These are phyloP conservation scores for Xylariaceae sp. DNA, from an alignment of 2,329 filamentous ascomycete genomes.

Conservation along the genomic window DNA sequence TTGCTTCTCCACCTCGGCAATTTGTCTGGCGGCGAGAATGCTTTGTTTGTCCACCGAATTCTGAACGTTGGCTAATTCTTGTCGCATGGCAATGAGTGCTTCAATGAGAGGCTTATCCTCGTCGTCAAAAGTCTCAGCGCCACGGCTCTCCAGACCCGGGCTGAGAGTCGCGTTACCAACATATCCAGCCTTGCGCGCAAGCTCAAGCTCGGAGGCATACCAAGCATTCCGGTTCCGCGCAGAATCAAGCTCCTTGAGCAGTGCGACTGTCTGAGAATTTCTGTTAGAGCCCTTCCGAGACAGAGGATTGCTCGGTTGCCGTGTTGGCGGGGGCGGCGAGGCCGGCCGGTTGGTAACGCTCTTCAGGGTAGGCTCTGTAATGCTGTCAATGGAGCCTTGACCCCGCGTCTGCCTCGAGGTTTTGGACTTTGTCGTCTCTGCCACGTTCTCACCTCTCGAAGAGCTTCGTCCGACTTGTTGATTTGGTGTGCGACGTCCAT, in stretches of 20 bases:
- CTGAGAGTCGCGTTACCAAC: conserved; percentile 65
- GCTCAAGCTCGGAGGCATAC: conserved; percentile 91
- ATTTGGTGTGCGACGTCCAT: conserved; percentile 62
- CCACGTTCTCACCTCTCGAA: conserved; percentile 32
- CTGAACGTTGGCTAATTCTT: conserved; percentile 86
- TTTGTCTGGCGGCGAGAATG: conserved; percentile 76
- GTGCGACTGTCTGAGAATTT: conserved; percentile 64
- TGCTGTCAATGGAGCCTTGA: conserved; percentile 66
- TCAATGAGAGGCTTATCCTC: conserved; percentile 91
- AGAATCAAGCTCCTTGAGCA: conserved; percentile 83
- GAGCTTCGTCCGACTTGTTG: conserved; percentile 38
- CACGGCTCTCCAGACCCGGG: conserved; percentile 70
- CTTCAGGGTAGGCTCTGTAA: conserved; percentile 51
- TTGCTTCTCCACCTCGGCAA: conserved; percentile 92
- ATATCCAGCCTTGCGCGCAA: conserved; percentile 89
- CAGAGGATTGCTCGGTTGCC: conserved; percentile 56
- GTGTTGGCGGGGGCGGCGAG: conserved; percentile 55
- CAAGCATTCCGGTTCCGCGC: conserved; percentile 86
- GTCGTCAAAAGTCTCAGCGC: conserved; percentile 77
- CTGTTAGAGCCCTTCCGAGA: conserved; percentile 55
- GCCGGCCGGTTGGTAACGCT: conserved; percentile 40
- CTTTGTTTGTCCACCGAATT: conserved; percentile 85
- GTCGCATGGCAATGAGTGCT: conserved; percentile 85
- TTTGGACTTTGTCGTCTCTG: conserved; percentile 37
- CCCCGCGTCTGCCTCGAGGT: conserved; percentile 51